Percentiles rank a stretch among this genome's conserved stretches.
phyloP scores from a whole-genome alignment of 2,329 filamentous ascomycete genomes.

The Fusarium xylarioides region DNA sequence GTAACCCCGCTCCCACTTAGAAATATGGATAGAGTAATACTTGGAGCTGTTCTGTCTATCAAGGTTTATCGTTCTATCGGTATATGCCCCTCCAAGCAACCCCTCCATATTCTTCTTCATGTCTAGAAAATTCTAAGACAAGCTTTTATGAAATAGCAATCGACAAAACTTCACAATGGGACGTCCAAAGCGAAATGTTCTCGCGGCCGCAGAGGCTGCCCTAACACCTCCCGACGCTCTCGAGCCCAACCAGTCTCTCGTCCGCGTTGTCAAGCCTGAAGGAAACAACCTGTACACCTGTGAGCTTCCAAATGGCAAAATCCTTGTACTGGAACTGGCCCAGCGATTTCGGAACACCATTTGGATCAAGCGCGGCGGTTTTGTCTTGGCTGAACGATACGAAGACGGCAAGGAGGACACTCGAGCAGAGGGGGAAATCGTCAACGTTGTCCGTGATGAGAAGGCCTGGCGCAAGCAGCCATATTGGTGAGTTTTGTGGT shows the following conservation, averaged over 20 bases:
- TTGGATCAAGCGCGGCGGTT: constrained; percentile 91
- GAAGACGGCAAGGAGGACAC: constrained; percentile 73
- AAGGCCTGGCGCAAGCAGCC: constrained; percentile 87
- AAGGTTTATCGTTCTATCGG: constrained; percentile 26
- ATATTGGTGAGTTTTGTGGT: constrained; percentile 73
- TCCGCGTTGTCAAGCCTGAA: constrained; percentile 80
- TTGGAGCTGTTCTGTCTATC: background rate
- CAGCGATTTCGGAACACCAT: constrained; percentile 89
- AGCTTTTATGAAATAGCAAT: background rate
- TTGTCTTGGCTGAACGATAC: constrained; percentile 80
- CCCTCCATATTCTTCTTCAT: constrained; percentile 23
- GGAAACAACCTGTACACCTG: constrained; percentile 92
- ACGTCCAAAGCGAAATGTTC: constrained; percentile 73
- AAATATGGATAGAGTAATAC: constrained; percentile 16
- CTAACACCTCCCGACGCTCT: constrained; percentile 67
- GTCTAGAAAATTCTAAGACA: constrained; percentile 14
- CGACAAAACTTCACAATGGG: constrained; percentile 42
- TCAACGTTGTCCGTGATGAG: constrained; percentile 92
- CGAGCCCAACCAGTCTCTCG: constrained; percentile 72
- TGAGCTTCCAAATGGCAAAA: constrained; percentile 71
- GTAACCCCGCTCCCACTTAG: constrained; percentile 4
- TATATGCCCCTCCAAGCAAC: constrained; percentile 31
- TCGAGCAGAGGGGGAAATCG: constrained; percentile 86
- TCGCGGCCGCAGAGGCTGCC: constrained; percentile 79
- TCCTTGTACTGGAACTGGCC: constrained; percentile 81